Evolutionary conservation across 2,329 filamentous ascomycete species (phyloP).

Genomic region (Epichloe scottii): DNA sequence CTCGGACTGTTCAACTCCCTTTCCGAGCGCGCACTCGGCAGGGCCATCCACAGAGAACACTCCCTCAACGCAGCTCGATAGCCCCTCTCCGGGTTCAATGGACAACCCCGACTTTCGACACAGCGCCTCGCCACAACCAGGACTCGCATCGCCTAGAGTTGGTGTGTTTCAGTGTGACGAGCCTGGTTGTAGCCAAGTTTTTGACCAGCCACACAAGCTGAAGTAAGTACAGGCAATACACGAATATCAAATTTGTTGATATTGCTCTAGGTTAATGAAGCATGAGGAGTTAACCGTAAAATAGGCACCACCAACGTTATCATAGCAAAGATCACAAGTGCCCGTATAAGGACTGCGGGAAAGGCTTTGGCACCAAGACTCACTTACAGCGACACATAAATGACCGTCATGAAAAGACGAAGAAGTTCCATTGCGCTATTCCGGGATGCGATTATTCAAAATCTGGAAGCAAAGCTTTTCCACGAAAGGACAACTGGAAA

Average conservation of each 20-base stretch:
- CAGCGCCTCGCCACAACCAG: constrained; percentile 23
- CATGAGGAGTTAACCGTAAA: neutral
- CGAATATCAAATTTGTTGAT: constrained; percentile 8
- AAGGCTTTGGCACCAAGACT: constrained; percentile 48
- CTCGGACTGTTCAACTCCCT: constrained; percentile 31
- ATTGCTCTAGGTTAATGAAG: neutral
- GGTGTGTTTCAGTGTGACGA: constrained; percentile 23
- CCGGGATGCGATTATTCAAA: constrained; percentile 43
- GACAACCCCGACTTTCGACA: constrained; percentile 24
- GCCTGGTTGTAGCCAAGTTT: constrained; percentile 27
- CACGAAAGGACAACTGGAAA: constrained; percentile 51
- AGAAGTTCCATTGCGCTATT: constrained; percentile 45
- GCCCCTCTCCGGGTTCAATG: constrained; percentile 27
- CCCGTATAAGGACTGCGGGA: constrained; percentile 37
- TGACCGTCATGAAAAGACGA: constrained; percentile 47
- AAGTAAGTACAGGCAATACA: constrained; percentile 27
- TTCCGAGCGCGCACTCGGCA: constrained; percentile 25
- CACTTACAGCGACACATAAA: constrained; percentile 51
- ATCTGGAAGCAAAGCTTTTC: constrained; percentile 44
- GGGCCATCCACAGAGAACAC: constrained; percentile 30
- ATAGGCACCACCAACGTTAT: constrained; percentile 47
- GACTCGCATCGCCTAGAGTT: constrained; percentile 16
- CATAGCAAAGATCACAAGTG: constrained; percentile 49
- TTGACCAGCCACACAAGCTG: constrained; percentile 47
- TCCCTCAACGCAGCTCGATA: constrained; percentile 33